phyloP scores from a whole-genome alignment of 2,329 filamentous ascomycete genomes.

The Fusarium longipes region DNA sequence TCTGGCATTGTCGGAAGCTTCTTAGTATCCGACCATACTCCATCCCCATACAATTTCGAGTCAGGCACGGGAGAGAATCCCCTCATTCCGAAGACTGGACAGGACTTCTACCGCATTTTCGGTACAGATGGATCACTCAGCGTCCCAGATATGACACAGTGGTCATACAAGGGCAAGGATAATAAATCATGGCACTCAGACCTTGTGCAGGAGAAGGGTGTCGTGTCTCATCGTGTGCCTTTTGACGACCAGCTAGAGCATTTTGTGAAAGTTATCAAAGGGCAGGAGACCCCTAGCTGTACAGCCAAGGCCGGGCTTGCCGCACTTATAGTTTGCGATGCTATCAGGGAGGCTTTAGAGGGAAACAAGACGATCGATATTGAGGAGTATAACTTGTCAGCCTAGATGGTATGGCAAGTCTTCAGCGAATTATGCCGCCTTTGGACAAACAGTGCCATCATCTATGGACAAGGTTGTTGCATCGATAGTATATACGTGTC shows the following conservation, averaged over 20 bases:
- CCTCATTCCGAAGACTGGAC: constrained; percentile 55
- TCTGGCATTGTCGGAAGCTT: constrained; percentile 68
- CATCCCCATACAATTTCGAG: constrained; percentile 66
- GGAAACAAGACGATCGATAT: constrained; percentile 44
- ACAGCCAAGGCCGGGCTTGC: constrained; percentile 61
- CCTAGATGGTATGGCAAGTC: too few species aligned
- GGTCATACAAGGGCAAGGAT: constrained; percentile 54
- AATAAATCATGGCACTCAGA: constrained; percentile 57
- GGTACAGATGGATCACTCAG: constrained; percentile 63
- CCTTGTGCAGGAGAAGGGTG: constrained; percentile 48
- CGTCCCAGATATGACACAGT: constrained; percentile 64
- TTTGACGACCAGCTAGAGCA: constrained; percentile 65
- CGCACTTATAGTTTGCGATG: constrained; percentile 64
- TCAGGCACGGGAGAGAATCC: constrained; percentile 69
- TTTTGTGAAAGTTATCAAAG: constrained; percentile 61
- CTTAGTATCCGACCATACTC: constrained; percentile 63
- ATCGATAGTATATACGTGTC: too few species aligned
- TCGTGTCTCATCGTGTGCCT: constrained; percentile 49
- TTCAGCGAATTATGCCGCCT: too few species aligned
- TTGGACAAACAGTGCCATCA: too few species aligned
- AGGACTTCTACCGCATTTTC: constrained; percentile 66
- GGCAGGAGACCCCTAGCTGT: constrained; percentile 58
- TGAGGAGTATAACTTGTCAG: neutral
- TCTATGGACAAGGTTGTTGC: too few species aligned
- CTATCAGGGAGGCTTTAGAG: constrained; percentile 59